Evolutionary conservation across 106 monocot genomes (phyloP), one percentile per base, ranked within the genome.

Genomic region (Dioscorea alata): DNA sequence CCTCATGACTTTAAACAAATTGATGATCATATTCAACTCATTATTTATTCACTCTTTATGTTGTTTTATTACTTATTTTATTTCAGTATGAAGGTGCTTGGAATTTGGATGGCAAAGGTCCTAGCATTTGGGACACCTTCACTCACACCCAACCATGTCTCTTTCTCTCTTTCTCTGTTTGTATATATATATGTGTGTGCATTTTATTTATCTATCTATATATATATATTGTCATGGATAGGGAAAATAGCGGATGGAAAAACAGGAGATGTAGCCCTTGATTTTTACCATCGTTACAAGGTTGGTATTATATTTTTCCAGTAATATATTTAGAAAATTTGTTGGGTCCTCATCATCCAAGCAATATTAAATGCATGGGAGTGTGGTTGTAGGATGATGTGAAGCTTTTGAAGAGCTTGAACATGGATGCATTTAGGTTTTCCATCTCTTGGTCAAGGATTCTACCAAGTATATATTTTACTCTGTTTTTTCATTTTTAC

Each of bases 21-120:
- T 34, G n/a, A n/a, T n/a, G n/a, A n/a, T n/a, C n/a, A n/a, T n/a
- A n/a, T n/a, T 17, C 59, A 59, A 17, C 12, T 4, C 16, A 25
- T 21, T 7, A 51, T 49, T 67, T 33, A 13, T 34, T 64, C 16
- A 42, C 16, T 42, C 33, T 34, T 48, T 8, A 14, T 19, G 4
- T 49, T 50, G 12, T n/a, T n/a, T n/a, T n/a, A n/a, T n/a, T n/a
- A n/a, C n/a, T n/a, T n/a, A n/a, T n/a, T 12, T 51, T 53, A 2
- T 28, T 32, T 9, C 49, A 84, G 84, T 80, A 77, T 48, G 84
- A 85, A 68, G 80, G 84, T 31, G 80, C n/a, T n/a, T n/a, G n/a
- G n/a, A n/a, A n/a, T n/a, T n/a, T n/a, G n/a, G n/a, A n/a, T n/a
- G n/a, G n/a, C n/a, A n/a, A n/a, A n/a, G n/a, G n/a, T n/a, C n/a